Base-by-base conservation (phyloP, 345 rosid species). In the Reutealis trisperma region DNA sequence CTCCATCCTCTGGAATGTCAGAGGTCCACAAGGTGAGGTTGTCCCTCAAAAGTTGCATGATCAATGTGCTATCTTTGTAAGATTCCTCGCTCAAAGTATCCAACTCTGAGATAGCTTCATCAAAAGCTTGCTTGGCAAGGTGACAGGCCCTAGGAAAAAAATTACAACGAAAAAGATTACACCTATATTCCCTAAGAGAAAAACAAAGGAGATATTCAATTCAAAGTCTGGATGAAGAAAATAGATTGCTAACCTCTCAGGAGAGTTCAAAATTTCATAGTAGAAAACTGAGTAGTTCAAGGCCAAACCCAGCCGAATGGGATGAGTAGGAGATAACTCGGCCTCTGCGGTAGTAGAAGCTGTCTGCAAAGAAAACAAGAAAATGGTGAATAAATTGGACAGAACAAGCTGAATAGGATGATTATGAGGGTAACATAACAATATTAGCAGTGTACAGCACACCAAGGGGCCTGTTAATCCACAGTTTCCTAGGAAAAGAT, bases 21-120 rank as follows among this genome's bases (percentile, higher is more conserved):
- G 93, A 87, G 67, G 95, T 88, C 95, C 95, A 91, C 71, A 91
- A 80, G 75, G 91, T 87, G 73, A 91, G 90, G 80, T 91, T 91
- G 84, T 91, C 95, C 83, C 95, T 85, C 42, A 89, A 78, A 59
- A 91, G 93, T 70, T 89, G 95, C 95, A 91, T 85, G 66, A 91
- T 91, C 78, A 91, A 81, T 51, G 93, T 91, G 87, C 93, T 91
- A 66, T 91, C 95, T 67, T 91, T 91, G 83, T 89, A 91, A 45
- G 94, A 91, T 71, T 89, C 93, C 84, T 91, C 94, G 41, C 84
- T 85, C 22, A 89, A 75, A n/a, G 84, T 77, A 82, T 91, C 95
- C 85, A 91, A 81, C 76, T 91, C 93, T 2, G 92, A 79, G 76
- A 91, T 91, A 67, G 93, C 95, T 59, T 88, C 95, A 79, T 91